phyloP scores from a whole-genome alignment of 495 filamentous ascomycete species.

The Penicillium verhagenii region DNA sequence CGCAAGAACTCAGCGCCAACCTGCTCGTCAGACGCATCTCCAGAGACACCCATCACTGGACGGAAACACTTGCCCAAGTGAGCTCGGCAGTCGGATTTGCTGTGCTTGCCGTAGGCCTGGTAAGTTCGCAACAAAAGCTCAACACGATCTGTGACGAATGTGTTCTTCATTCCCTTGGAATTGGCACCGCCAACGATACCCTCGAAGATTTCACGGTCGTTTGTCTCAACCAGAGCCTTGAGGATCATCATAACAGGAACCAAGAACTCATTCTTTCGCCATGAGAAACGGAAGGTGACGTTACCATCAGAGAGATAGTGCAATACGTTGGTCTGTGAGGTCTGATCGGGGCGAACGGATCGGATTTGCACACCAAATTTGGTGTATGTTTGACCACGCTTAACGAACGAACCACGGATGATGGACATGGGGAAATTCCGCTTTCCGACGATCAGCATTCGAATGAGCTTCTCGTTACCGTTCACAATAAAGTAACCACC shows the following conservation, averaged over 20 bases:
- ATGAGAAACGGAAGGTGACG: constrained; percentile 94
- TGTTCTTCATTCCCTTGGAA: constrained; percentile 77
- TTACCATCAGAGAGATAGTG: constrained; percentile 96
- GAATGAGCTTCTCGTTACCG: constrained; percentile 84
- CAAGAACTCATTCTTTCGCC: constrained; percentile 94
- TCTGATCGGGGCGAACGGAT: constrained; percentile 91
- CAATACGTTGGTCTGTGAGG: constrained; percentile 93
- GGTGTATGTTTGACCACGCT: constrained; percentile 81
- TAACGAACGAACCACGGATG: constrained; percentile 79
- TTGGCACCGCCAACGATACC: constrained; percentile 71
- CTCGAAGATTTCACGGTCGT: constrained; percentile 94
- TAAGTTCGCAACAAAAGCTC: constrained; percentile 91
- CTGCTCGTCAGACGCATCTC: constrained; percentile 80
- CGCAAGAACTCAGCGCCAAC: constrained; percentile 86
- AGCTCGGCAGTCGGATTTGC: constrained; percentile 69
- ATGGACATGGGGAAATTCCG: constrained; percentile 96
- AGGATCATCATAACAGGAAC: constrained; percentile 94
- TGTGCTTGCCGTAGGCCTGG: constrained; percentile 82
- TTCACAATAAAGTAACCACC: constrained; percentile 83
- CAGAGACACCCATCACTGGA: constrained; percentile 74
- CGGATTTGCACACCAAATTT: constrained; percentile 87
- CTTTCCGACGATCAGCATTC: constrained; percentile 82
- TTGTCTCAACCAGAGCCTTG: constrained; percentile 93
- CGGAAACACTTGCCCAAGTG: constrained; percentile 89
- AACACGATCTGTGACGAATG: constrained; percentile 91